A percentile compares a stretch with the other conserved stretches of the same genome.
Conservation (phyloP, 495 filamentous ascomycete genomes). For the Annulohypoxylon nitens region DNA sequence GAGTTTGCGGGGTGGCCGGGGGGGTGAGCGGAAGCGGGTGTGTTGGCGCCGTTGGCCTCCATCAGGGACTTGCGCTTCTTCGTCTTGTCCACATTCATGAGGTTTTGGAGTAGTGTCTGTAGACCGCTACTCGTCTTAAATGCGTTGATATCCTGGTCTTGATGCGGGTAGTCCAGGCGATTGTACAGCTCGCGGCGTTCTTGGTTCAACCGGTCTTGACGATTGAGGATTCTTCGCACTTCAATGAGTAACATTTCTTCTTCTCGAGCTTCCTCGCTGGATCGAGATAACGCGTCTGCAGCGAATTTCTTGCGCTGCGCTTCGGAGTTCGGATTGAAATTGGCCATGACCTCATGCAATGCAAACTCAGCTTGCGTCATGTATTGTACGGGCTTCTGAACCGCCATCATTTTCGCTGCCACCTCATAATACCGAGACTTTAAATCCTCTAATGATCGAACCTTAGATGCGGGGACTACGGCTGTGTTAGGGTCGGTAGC, state of each 20-base stretch:
- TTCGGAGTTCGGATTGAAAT: conserved; percentile 85
- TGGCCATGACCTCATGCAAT: conserved; percentile 83
- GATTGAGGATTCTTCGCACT: conserved; percentile 86
- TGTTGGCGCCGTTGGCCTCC: conserved; percentile 69
- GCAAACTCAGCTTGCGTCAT: conserved; percentile 88
- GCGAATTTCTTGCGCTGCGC: conserved; percentile 85
- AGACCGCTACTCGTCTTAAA: conserved; percentile 86
- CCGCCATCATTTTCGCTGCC: conserved; percentile 84
- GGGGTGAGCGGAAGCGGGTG: conserved; percentile 54
- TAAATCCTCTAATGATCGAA: conserved; percentile 85
- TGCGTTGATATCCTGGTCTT: conserved; percentile 73
- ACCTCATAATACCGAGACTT: conserved; percentile 92
- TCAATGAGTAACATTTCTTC: conserved; percentile 90
- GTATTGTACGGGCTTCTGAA: conserved; percentile 82
- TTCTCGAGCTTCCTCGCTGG: conserved; percentile 88
- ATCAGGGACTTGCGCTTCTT: conserved; percentile 79
- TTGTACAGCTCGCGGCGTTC: conserved; percentile 92
- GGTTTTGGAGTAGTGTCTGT: conserved; percentile 80
- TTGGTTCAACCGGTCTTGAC: conserved; percentile 83
- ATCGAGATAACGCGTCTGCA: conserved; percentile 78
- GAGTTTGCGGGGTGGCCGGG: conserved; percentile 50
- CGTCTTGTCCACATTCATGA: conserved; percentile 82
- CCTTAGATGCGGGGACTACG: conserved; percentile 59
- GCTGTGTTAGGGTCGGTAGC: conserved; percentile 57
- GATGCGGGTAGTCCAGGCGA: conserved; percentile 82